Evolutionary conservation across 106 monocot species (phyloP).

Genomic region (Narthecium ossifragum): DNA sequence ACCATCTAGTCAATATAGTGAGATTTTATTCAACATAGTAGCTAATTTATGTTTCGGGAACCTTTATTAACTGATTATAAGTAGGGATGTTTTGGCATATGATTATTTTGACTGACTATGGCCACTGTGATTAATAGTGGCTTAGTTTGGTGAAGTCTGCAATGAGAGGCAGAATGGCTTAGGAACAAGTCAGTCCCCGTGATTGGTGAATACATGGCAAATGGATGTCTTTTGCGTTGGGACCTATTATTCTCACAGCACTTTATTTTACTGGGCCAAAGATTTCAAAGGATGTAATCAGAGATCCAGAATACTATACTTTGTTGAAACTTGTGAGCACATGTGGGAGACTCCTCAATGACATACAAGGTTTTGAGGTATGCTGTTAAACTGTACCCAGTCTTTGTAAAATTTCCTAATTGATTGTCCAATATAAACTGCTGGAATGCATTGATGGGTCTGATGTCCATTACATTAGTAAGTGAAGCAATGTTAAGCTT

Average conservation of each 20-base stretch:
- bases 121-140: slow-evolving; percentile 52
- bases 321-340: slow-evolving; percentile 72
- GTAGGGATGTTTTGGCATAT: not conserved
- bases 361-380: slow-evolving; percentile 76
- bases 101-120: not conserved
- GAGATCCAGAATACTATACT: slow-evolving; percentile 39
- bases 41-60: not conserved
- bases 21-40: slow-evolving; percentile 12
- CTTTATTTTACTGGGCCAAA: slow-evolving; percentile 73
- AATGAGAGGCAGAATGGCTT: slow-evolving; percentile 79
- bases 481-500: too few species aligned
- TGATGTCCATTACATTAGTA: too few species aligned
- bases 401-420: not conserved
- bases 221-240: slow-evolving; percentile 87
- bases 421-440: not conserved
- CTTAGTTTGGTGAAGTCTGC: slow-evolving; percentile 58
- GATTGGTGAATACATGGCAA: slow-evolving; percentile 65
- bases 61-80: not conserved
- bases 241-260: slow-evolving; percentile 71
- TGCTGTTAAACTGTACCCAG: not conserved
- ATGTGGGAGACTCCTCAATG: slow-evolving; percentile 83
- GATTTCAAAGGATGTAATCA: slow-evolving; percentile 39
- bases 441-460: too few species aligned
- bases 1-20: slow-evolving; percentile 65
- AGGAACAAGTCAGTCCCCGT: slow-evolving; percentile 47